Evolutionary conservation across 2,329 filamentous ascomycete genomes (phyloP).

Genomic region (Fusarium circinatum): DNA sequence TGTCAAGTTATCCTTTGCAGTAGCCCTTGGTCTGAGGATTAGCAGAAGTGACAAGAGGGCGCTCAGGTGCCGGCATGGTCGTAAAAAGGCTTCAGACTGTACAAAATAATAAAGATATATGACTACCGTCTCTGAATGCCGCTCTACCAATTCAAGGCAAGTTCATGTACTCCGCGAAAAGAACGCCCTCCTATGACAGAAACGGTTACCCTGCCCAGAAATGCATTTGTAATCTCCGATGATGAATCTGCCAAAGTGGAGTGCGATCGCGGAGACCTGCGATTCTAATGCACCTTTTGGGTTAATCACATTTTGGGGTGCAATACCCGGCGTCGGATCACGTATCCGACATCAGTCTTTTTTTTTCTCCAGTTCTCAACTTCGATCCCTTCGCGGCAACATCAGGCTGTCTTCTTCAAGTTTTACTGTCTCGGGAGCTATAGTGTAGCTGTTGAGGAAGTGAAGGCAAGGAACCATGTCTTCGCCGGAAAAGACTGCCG

Average conservation of each 20-base stretch:
- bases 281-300: background rate
- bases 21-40: too few relatives aligned
- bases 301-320: slow-evolving; percentile 1
- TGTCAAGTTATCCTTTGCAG: too few relatives aligned
- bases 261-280: background rate
- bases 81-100: background rate
- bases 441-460: too few relatives aligned
- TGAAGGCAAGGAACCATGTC: background rate
- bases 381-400: rapidly evolving
- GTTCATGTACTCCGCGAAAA: background rate
- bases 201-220: background rate
- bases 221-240: slow-evolving; percentile 1
- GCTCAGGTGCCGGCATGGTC: too few relatives aligned
- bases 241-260: slow-evolving; percentile 1
- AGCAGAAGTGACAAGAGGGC: too few relatives aligned
- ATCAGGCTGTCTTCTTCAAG: rapidly evolving
- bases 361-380: background rate
- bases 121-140: background rate
- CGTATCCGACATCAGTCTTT: background rate
- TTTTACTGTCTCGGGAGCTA: rapidly evolving
- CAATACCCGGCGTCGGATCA: slow-evolving; percentile 12
- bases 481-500: background rate
- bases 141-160: background rate
- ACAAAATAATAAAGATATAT: background rate
- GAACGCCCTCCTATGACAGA: background rate